These are phyloP conservation scores for Aspergillus neoniger DNA, from an alignment of 2,329 filamentous ascomycete genomes.

Conservation along the genomic window DNA sequence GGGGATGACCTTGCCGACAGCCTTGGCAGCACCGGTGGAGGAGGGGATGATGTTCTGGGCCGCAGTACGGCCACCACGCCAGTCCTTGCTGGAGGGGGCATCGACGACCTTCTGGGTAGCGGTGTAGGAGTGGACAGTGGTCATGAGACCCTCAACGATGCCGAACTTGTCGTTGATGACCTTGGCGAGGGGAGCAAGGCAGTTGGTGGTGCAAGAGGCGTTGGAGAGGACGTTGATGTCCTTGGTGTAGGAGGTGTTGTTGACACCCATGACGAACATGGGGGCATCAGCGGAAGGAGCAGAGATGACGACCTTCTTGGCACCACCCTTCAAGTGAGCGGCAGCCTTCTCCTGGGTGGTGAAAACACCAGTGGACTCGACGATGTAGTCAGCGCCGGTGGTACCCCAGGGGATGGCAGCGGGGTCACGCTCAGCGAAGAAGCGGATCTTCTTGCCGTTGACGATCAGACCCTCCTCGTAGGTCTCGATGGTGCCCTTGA, in stretches of 20 bases:
- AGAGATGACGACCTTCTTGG: constrained; percentile 89
- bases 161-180: constrained; percentile 98
- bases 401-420: constrained; percentile 85
- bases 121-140: constrained; percentile 99
- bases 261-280: constrained; percentile 99
- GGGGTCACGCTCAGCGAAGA: constrained; percentile 93
- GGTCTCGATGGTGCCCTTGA: constrained; percentile 87
- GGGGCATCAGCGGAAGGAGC: constrained; percentile 72
- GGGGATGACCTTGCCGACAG: constrained; percentile 99
- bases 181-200: constrained; percentile 98
- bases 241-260: constrained; percentile 89
- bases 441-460: constrained; percentile 93
- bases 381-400: constrained; percentile 86
- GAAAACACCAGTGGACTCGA: constrained; percentile 99
- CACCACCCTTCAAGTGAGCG: constrained; percentile 91
- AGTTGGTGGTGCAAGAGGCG: constrained; percentile 99
- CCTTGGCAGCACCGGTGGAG: constrained; percentile 99
- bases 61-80: constrained; percentile 97
- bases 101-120: constrained; percentile 99
- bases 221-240: constrained; percentile 95
- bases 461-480: constrained; percentile 73
- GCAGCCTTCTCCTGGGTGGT: constrained; percentile 96
- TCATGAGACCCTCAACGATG: constrained; percentile 99
- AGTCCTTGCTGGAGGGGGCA: constrained; percentile 97
- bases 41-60: constrained; percentile 99